These are phyloP conservation scores for Panellus pusillus DNA, from an alignment of 768 basidiomycete genomes.

Conservation along the genomic window DNA sequence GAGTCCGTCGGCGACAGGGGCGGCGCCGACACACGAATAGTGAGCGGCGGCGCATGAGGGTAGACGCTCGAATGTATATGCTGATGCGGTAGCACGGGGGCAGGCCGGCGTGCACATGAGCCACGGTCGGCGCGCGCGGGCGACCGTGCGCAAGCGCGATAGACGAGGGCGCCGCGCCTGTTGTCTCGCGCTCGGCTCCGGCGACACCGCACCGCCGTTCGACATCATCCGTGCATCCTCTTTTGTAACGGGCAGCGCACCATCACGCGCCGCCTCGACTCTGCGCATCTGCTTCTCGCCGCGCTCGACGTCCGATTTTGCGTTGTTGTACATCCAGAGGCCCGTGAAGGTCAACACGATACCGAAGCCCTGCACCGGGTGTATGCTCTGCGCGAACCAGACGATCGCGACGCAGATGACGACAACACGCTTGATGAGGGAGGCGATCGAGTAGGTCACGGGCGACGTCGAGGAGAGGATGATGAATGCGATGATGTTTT, in stretches of 20 bases:
- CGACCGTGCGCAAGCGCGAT: constrained; percentile 37
- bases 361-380: constrained; percentile 84
- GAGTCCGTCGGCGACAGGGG: constrained; percentile 31
- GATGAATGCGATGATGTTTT: constrained; percentile 97
- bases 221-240: constrained; percentile 54
- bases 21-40: constrained; percentile 12
- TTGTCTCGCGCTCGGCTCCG: constrained; percentile 32
- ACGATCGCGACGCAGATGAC: constrained; percentile 98
- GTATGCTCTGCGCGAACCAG: constrained; percentile 91
- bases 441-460: constrained; percentile 98
- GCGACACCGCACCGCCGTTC: constrained; percentile 35
- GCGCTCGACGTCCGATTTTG: constrained; percentile 88
- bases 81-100: background rate
- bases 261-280: constrained; percentile 67
- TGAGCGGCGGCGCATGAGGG: constrained; percentile 10
- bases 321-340: constrained; percentile 93
- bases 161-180: constrained; percentile 36
- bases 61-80: background rate
- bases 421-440: constrained; percentile 94
- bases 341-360: constrained; percentile 89
- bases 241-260: constrained; percentile 69
- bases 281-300: constrained; percentile 88
- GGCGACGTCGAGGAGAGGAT: constrained; percentile 95
- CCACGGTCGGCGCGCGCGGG: constrained; percentile 33
- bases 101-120: background rate